These are phyloP conservation scores for Citrus unshiu DNA, from an alignment of 345 rosid genomes.

Conservation along the genomic window DNA sequence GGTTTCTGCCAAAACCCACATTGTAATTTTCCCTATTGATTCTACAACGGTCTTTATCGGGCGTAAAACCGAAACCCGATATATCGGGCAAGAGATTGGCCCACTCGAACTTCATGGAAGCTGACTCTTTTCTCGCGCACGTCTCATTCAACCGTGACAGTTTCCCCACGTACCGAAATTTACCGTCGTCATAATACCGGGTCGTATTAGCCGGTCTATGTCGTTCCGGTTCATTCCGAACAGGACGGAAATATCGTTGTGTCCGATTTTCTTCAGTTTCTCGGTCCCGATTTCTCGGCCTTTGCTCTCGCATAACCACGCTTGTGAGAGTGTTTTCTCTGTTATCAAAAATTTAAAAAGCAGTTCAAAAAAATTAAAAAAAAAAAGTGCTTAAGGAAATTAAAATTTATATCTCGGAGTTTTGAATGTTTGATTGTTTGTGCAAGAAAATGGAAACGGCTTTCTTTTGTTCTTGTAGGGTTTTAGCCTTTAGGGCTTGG, in stretches of 20 bases:
- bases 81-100: slow-evolving; percentile 19
- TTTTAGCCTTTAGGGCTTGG: neutral
- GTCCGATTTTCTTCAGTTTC: neutral
- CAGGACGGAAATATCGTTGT: neutral
- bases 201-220: neutral
- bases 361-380: no score
- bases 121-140: slow-evolving; percentile 6
- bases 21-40: neutral
- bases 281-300: neutral
- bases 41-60: neutral
- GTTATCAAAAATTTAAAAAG: neutral
- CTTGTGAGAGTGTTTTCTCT: neutral
- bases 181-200: neutral
- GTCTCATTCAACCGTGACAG: slow-evolving; percentile 22
- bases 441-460: no score
- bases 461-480: no score
- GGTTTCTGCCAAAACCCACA: neutral
- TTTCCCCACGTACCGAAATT: slow-evolving; percentile 1
- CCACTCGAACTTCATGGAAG: slow-evolving; percentile 38
- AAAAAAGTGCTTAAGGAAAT: neutral
- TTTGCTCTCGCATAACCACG: neutral
- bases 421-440: no score
- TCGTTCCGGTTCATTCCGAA: neutral
- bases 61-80: neutral
- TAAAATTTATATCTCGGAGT: no score